Percentiles rank a stretch among this genome's conserved stretches.
Conservation (phyloP, 73 alveolate genomes). For the Symbiodinium natans region DNA sequence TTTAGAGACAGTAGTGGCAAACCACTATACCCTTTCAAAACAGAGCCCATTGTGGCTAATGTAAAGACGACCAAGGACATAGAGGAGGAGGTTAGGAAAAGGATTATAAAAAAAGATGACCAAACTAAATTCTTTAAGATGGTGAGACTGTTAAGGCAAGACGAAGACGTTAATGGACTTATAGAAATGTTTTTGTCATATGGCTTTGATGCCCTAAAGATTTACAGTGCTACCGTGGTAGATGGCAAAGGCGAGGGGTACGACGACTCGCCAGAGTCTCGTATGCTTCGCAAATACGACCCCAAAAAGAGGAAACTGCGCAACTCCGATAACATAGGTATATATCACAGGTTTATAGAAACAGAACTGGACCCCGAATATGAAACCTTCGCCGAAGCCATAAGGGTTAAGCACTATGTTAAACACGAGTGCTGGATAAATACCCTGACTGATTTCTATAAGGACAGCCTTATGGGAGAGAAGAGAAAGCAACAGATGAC, state of each 20-base stretch:
- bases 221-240: background rate
- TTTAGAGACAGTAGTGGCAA: background rate
- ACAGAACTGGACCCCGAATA: slow-evolving; percentile 19
- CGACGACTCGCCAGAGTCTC: too few relatives aligned
- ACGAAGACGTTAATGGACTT: background rate
- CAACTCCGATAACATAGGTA: background rate
- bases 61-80: background rate
- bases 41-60: background rate
- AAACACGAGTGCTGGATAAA: slow-evolving; percentile 4
- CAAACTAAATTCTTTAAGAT: background rate
- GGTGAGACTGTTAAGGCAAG: background rate
- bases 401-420: slow-evolving; percentile 9
- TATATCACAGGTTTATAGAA: background rate
- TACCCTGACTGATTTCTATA: background rate
- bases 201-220: background rate
- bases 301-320: background rate
- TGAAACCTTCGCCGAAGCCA: slow-evolving; percentile 2
- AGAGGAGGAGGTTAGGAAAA: background rate
- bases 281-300: too few relatives aligned
- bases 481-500: slow-evolving; percentile 1
- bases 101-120: background rate
- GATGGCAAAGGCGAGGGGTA: too few relatives aligned
- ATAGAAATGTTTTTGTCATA: background rate
- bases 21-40: background rate
- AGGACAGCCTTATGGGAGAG: too few relatives aligned